Evolutionary conservation across 805 yeast species (phyloP), one percentile per base, ranked within the genome.

Genomic region (Sungouiozyma ichnusensis): DNA sequence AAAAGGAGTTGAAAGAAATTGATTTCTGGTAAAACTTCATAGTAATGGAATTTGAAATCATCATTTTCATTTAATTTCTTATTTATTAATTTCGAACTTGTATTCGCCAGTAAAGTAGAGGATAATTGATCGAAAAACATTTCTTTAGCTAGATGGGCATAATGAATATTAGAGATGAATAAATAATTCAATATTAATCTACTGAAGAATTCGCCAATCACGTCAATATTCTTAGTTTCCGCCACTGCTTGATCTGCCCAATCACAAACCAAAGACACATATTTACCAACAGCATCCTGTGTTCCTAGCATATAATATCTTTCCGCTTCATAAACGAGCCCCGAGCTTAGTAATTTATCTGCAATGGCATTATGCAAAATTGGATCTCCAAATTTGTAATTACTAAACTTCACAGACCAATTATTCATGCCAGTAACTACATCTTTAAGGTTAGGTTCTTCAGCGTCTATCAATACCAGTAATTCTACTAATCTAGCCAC

Each of bases 181-280:
- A 85, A 65, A 58, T 84, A 90, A 50, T 88, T 86, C 42, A 87
- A 60, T 4, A 86, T 79, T 2, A 86, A 76, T 48, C 97, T 72
- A 3, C 73, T 53, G 11, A 65, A 48, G 43, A 64, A 58, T 17
- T 58, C 53, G 11, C 60, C 67, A 31, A 65, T 64, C 1, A 44
- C 58, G 13, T 50, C 45, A 27, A 56, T 65, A 16, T 54, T 64
- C 29, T 64, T 62, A 15, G 33, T 38, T 9, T 16, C 27, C 4
- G 29, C 36, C 5, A 46, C 47, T n/a, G 47, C 45, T 41, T 63
- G 65, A 13, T 38, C 14, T 37, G 58, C 72, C 80, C 81, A 76
- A 24, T 60, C 57, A 68, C 70, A 69, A 8, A 66, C 44, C 34
- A 68, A 52, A 6, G 67, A 63, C 39, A 62, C 67, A 53, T 76